Percentiles rank a stretch among this genome's conserved stretches.
phyloP scores from a whole-genome alignment of 2,329 filamentous ascomycete species.

The Diaporthe caulivora region DNA sequence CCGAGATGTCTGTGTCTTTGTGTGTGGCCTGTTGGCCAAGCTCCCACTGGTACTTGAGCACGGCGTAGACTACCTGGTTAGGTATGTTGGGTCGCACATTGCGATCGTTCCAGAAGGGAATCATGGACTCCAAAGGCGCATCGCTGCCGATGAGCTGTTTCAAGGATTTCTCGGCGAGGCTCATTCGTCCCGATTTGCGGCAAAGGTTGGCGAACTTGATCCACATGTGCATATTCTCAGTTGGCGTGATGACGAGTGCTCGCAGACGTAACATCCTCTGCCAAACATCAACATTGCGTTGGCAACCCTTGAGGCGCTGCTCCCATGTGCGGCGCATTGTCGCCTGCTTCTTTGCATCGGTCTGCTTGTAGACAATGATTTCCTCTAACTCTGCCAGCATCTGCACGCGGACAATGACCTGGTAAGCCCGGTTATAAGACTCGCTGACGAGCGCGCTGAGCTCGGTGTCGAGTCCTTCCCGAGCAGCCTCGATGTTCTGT shows the following conservation, averaged over 20 bases:
- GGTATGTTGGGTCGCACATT: conserved; percentile 60
- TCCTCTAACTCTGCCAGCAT: conserved; percentile 99
- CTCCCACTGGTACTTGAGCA: conserved; percentile 97
- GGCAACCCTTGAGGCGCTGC: conserved; percentile 91
- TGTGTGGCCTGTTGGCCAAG: conserved; percentile 73
- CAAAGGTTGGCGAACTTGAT: conserved; percentile 99
- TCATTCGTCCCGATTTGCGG: conserved; percentile 94
- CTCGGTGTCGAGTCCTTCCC: conserved; percentile 95
- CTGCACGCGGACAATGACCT: conserved; percentile 97
- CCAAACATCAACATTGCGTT: conserved; percentile 98
- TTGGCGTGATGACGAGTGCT: conserved; percentile 89
- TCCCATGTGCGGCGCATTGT: conserved; percentile 97
- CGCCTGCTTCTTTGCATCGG: conserved; percentile 87
- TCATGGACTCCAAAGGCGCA: conserved; percentile 69
- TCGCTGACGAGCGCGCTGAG: conserved; percentile 96
- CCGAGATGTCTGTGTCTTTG: conserved; percentile 59
- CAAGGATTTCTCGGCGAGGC: conserved; percentile 93
- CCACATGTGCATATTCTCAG: conserved; percentile 98
- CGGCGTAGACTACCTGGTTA: conserved; percentile 93
- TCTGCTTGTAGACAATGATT: conserved; percentile 97
- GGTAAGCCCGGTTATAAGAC: conserved; percentile 97
- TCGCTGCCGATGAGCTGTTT: conserved; percentile 88
- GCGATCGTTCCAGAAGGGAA: conserved; percentile 69
- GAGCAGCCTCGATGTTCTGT: conserved; percentile 89
- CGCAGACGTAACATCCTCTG: conserved; percentile 97